Evolutionary conservation across 208 protist genomes (phyloP).

Genomic region (Kentomonas sorsogonicus): DNA sequence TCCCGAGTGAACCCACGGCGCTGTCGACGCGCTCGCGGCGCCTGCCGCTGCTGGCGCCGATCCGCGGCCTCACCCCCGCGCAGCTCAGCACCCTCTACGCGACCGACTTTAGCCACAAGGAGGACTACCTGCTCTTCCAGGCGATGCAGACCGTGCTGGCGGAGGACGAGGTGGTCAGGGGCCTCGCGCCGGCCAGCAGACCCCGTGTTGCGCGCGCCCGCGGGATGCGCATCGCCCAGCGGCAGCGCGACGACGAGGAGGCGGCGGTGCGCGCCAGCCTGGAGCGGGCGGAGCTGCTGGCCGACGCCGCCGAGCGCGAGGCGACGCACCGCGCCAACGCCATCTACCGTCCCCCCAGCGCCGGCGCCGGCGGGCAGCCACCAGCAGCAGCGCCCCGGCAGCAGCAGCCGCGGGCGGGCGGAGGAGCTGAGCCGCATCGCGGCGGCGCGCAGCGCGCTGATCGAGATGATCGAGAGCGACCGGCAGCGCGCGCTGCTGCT

Average conservation of each 20-base stretch:
- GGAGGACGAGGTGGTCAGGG: too few relatives aligned
- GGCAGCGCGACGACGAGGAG: conserved; percentile 9
- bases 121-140: conserved; percentile 34
- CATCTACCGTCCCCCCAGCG: too few relatives aligned
- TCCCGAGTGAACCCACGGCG: too few relatives aligned
- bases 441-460: conserved; percentile 5
- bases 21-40: not conserved
- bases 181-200: too few relatives aligned
- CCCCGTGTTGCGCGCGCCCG: too few relatives aligned
- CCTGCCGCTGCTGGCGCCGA: conserved; percentile 29
- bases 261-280: conserved; percentile 12
- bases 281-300: conserved; percentile 10
- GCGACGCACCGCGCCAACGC: too few relatives aligned
- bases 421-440: conserved; percentile 1
- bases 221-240: too few relatives aligned
- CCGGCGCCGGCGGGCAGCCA: too few relatives aligned
- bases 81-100: conserved; percentile 33
- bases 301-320: conserved; percentile 18
- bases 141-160: too few relatives aligned
- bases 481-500: conserved; percentile 19
- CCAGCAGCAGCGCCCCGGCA: too few relatives aligned
- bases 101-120: conserved; percentile 27
- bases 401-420: too few relatives aligned
- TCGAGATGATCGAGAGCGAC: conserved; percentile 10
- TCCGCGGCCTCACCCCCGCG: conserved; percentile 28